Conservation (phyloP, 495 filamentous ascomycete species). For the Poronia punctata region DNA sequence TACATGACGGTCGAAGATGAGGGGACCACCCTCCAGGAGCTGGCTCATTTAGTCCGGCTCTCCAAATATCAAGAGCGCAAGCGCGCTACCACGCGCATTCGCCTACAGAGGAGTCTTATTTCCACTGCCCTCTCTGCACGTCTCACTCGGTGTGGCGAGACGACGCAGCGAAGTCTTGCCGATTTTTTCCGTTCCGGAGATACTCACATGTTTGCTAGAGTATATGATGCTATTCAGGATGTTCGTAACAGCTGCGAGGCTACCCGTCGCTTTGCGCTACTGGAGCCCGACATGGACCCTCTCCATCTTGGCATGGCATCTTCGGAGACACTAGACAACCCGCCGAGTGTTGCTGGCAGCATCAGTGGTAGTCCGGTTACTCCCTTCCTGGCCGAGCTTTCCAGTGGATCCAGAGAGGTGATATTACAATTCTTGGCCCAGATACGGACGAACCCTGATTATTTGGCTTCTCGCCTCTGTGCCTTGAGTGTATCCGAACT, state of each 20-base stretch:
- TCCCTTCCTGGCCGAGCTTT: slow-evolving; percentile 76
- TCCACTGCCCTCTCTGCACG: slow-evolving; percentile 75
- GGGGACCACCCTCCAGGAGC: slow-evolving; percentile 60
- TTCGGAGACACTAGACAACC: slow-evolving; percentile 38
- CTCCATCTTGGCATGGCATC: slow-evolving; percentile 37
- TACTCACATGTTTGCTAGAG: slow-evolving; percentile 75
- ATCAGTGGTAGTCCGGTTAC: slow-evolving; percentile 45
- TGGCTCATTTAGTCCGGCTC: slow-evolving; percentile 62
- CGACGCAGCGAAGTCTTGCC: slow-evolving; percentile 74
- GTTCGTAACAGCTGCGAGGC: slow-evolving; percentile 78
- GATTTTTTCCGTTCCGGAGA: slow-evolving; percentile 86
- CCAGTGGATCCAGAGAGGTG: slow-evolving; percentile 62
- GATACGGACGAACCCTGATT: slow-evolving; percentile 78
- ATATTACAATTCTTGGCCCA: slow-evolving; percentile 73
- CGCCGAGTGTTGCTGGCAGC: slow-evolving; percentile 23
- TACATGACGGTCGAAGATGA: slow-evolving; percentile 39
- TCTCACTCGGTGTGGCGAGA: slow-evolving; percentile 67
- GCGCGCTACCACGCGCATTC: slow-evolving; percentile 56
- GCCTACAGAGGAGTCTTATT: slow-evolving; percentile 59
- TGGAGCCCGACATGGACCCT: slow-evolving; percentile 61
- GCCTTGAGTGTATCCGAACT: slow-evolving; percentile 68
- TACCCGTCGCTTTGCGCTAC: slow-evolving; percentile 56
- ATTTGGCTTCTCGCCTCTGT: slow-evolving; percentile 72
- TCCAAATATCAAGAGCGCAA: slow-evolving; percentile 70
- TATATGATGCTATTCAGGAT: slow-evolving; percentile 85